Percentiles rank a stretch among this genome's conserved stretches.
phyloP scores from a whole-genome alignment of 331 rosid genomes.

The Saraca asoca region DNA sequence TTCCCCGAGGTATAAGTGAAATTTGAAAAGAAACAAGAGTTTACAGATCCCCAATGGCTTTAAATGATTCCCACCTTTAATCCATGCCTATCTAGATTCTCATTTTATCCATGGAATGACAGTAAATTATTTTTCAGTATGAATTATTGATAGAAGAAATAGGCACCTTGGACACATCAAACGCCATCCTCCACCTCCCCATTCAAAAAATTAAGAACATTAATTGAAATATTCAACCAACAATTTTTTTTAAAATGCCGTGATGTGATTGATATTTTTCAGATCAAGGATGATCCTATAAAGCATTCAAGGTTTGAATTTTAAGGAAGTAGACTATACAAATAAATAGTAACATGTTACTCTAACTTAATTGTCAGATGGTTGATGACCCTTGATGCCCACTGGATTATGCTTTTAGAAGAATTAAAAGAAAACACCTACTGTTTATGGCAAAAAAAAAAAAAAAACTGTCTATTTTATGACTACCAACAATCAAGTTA shows the following conservation, averaged over 20 bases:
- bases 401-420: constrained; percentile 28
- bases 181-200: constrained; percentile 4
- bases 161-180: constrained; percentile 16
- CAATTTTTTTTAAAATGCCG: constrained; percentile 1
- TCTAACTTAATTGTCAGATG: constrained; percentile 20
- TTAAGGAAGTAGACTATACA: constrained; percentile 11
- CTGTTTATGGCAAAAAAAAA: constrained; percentile 15
- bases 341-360: constrained; percentile 13
- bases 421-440: constrained; percentile 22
- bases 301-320: constrained; percentile 11
- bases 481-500: constrained; percentile 12
- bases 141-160: not conserved
- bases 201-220: constrained; percentile 18
- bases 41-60: constrained; percentile 18
- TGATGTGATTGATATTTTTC: constrained; percentile 10
- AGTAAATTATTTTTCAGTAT: constrained; percentile 1
- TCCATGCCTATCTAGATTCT: not conserved
- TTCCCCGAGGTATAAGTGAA: constrained; percentile 12
- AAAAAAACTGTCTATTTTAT: constrained; percentile 15
- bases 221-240: constrained; percentile 4
- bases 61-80: not conserved
- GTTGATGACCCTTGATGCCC: constrained; percentile 18
- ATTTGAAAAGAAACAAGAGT: constrained; percentile 8
- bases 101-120: constrained; percentile 28
- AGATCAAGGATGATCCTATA: constrained; percentile 5